Evolutionary conservation across 1,139 yeast genomes (phyloP).

Genomic region (Geotrichum reessii): DNA sequence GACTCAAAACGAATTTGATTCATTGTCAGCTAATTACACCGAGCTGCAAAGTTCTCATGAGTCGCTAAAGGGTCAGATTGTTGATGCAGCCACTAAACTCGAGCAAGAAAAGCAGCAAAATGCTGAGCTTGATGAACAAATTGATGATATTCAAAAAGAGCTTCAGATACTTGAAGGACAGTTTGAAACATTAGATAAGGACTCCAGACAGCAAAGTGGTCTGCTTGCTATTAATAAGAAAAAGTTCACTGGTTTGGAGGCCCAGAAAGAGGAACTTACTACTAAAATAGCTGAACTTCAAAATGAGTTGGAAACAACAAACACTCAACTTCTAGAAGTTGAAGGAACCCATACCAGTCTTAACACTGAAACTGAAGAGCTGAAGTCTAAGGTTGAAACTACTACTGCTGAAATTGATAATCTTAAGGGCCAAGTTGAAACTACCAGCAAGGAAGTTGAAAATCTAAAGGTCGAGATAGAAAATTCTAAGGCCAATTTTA

Average conservation of each 20-base stretch:
- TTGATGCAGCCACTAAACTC: conserved; percentile 52
- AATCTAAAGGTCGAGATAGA: background rate
- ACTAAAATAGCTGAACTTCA: conserved; percentile 32
- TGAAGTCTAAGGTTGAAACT: background rate
- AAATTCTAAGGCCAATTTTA: background rate
- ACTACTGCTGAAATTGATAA: background rate
- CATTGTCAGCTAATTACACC: conserved; percentile 67
- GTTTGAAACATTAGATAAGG: conserved; percentile 46
- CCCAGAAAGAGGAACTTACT: conserved; percentile 41
- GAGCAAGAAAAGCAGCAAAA: conserved; percentile 65
- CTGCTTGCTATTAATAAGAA: conserved; percentile 59
- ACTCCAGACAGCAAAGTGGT: conserved; percentile 55
- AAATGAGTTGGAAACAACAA: conserved; percentile 38
- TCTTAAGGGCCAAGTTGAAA: background rate
- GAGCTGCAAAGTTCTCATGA: conserved; percentile 76
- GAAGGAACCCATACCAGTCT: background rate
- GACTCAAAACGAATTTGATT: conserved; percentile 66
- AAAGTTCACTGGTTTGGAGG: conserved; percentile 55
- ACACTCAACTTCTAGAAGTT: conserved; percentile 33
- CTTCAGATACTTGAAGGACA: conserved; percentile 53
- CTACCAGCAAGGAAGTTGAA: background rate
- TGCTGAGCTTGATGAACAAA: conserved; percentile 56
- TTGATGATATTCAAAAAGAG: conserved; percentile 62
- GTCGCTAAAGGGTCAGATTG: conserved; percentile 62
- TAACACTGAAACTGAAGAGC: background rate